A percentile compares a stretch with the other conserved stretches of the same genome.
Conservation (phyloP, 768 basidiomycete species). For the Tulasnella calospora region DNA sequence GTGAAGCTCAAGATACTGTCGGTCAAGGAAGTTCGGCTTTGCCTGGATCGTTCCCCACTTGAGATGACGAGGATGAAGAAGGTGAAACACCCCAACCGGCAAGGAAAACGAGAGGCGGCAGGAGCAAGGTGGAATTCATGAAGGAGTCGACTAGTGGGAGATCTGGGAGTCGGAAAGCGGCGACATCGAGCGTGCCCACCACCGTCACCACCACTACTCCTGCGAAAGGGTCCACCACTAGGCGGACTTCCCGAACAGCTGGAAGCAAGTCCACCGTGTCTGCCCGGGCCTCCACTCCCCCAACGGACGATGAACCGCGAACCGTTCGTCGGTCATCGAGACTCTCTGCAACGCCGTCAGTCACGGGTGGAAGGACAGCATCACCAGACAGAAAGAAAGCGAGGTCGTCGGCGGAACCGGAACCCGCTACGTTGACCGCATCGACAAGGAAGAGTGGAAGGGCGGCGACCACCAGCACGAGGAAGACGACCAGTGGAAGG, state of each 20-base stretch:
- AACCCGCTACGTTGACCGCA: neutral
- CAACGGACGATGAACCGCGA: neutral
- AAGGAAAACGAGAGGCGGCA: neutral
- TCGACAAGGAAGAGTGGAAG: neutral
- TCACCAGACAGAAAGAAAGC: neutral
- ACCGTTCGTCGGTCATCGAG: constrained; percentile 15
- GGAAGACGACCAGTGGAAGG: neutral
- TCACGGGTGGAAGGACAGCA: neutral
- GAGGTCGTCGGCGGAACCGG: constrained; percentile 5
- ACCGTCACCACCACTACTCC: neutral
- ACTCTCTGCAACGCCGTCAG: constrained; percentile 10
- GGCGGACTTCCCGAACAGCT: neutral
- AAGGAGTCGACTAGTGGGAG: neutral
- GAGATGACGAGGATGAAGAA: neutral
- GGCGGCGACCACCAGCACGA: neutral
- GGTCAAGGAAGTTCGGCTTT: neutral
- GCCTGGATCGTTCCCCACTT: constrained; percentile 15
- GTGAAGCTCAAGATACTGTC: neutral
- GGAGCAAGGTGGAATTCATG: neutral
- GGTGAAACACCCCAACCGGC: neutral
- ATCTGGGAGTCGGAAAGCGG: neutral
- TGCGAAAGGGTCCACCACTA: neutral
- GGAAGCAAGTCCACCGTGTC: neutral
- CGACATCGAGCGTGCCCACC: neutral
- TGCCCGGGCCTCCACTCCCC: neutral